Percentiles rank a stretch among this genome's conserved stretches.
Conservation (phyloP, 495 filamentous ascomycete genomes). For the Xylaria flabelliformis region DNA sequence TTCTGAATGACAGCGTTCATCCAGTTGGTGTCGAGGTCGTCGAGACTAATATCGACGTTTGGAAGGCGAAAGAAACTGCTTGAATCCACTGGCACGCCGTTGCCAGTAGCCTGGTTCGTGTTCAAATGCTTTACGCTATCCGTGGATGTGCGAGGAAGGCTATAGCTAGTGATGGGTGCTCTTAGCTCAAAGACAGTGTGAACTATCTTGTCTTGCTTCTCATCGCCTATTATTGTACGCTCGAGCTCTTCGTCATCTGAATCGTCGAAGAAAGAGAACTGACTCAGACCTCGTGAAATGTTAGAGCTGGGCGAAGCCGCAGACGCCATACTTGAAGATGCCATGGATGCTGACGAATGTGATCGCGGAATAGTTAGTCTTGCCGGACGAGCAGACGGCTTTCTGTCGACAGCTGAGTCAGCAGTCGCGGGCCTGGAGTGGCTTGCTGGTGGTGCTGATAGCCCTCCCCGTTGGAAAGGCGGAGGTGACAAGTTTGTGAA, state of each 20-base stretch:
- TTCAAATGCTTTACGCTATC: conserved; percentile 33
- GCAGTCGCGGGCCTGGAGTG: conserved; percentile 14
- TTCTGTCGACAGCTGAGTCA: conserved; percentile 3
- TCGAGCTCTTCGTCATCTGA: conserved; percentile 45
- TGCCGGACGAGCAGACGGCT: conserved; percentile 6
- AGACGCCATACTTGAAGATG: conserved; percentile 43
- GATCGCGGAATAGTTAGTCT: conserved; percentile 39
- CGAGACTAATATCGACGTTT: conserved; percentile 47
- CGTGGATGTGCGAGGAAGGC: conserved; percentile 44
- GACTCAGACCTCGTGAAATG: conserved; percentile 34
- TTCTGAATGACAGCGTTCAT: conserved; percentile 48
- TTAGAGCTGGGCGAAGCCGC: conserved; percentile 34
- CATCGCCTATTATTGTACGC: conserved; percentile 29
- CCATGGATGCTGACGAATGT: conserved; percentile 46
- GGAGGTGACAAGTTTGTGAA: conserved; percentile 58
- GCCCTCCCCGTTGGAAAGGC: conserved; percentile 45
- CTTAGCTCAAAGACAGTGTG: conserved; percentile 26
- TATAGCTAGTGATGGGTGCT: conserved; percentile 49
- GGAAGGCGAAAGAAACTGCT: conserved; percentile 41
- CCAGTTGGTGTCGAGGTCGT: conserved; percentile 55
- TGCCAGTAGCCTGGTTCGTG: conserved; percentile 30
- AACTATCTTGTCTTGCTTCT: conserved; percentile 9
- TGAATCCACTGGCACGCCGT: conserved; percentile 36
- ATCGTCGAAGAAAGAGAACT: conserved; percentile 52
- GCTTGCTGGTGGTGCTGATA: conserved; percentile 38